phyloP scores from a whole-genome alignment of 2,329 filamentous ascomycete genomes.

The Helotiales sp. region DNA sequence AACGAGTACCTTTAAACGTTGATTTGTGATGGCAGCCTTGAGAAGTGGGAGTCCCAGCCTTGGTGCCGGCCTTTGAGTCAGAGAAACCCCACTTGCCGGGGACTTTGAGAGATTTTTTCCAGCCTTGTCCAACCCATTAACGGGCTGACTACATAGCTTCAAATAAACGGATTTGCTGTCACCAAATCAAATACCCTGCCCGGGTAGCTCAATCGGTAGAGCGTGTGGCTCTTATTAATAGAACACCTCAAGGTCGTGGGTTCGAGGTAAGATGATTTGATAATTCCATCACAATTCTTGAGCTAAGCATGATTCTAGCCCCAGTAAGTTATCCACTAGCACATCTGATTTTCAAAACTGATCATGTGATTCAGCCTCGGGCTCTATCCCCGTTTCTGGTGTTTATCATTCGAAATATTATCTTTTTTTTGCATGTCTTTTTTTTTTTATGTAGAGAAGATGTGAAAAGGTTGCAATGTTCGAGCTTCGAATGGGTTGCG shows the following conservation, averaged over 20 bases:
- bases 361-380: constrained; percentile 11
- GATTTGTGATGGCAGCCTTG: background rate
- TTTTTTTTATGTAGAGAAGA: too few species aligned
- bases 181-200: constrained; percentile 11
- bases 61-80: background rate
- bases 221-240: constrained; percentile 32
- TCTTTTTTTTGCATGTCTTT: constrained; percentile 3
- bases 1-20: background rate
- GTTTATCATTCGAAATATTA: background rate
- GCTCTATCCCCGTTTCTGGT: constrained; percentile 27
- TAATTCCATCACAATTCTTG: background rate
- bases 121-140: background rate
- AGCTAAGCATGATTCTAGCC: constrained; percentile 10
- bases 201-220: constrained; percentile 36
- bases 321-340: constrained; percentile 8
- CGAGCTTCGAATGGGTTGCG: too few species aligned
- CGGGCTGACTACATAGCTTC: background rate
- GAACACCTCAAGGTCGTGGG: constrained; percentile 23
- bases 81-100: background rate
- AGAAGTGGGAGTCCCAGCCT: background rate
- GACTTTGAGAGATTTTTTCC: background rate
- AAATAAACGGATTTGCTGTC: background rate
- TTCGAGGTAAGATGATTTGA: background rate
- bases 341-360: background rate
- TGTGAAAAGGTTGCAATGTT: too few species aligned